Percentiles rank a stretch among this genome's conserved stretches.
These are phyloP conservation scores for Achaetomiella virescens DNA, from an alignment of 495 filamentous ascomycete species.

Conservation along the genomic window DNA sequence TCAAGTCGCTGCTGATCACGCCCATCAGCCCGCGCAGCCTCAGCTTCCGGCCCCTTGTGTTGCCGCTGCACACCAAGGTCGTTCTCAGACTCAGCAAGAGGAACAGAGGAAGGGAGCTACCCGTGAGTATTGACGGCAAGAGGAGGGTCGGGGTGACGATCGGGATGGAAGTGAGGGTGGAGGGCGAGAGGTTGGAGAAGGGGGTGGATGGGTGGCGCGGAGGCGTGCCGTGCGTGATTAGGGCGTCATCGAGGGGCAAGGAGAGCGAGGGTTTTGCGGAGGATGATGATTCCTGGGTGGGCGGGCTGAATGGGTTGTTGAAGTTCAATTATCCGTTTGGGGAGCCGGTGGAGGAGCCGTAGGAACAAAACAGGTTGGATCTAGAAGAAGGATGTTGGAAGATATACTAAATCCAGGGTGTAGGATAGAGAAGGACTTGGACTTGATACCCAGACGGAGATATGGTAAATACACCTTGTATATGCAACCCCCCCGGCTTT, in stretches of 20 bases:
- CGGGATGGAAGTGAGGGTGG: slow-evolving; percentile 83
- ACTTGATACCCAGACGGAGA: slow-evolving; percentile 11
- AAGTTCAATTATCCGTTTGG: slow-evolving; percentile 99
- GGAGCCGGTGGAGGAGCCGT: slow-evolving; percentile 37
- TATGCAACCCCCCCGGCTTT: background rate
- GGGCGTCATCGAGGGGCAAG: slow-evolving; percentile 35
- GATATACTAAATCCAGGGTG: background rate
- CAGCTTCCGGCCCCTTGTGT: slow-evolving; percentile 83
- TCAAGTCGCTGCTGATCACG: slow-evolving; percentile 79
- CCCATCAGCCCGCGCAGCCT: slow-evolving; percentile 91
- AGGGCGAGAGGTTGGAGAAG: slow-evolving; percentile 67
- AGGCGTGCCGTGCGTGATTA: slow-evolving; percentile 66
- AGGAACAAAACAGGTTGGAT: background rate
- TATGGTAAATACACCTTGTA: background rate
- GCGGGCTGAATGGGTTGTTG: slow-evolving; percentile 84
- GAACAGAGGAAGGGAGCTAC: slow-evolving; percentile 76
- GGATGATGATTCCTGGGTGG: slow-evolving; percentile 90
- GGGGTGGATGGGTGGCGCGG: slow-evolving; percentile 49
- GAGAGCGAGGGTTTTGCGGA: slow-evolving; percentile 44
- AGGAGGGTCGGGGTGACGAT: slow-evolving; percentile 63
- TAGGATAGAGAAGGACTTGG: background rate
- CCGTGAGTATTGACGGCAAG: slow-evolving; percentile 84
- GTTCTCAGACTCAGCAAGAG: slow-evolving; percentile 73
- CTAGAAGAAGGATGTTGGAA: background rate
- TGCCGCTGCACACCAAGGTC: slow-evolving; percentile 83